Evolutionary conservation across 2,329 filamentous ascomycete species (phyloP).

Genomic region (Penicillium sp.): DNA sequence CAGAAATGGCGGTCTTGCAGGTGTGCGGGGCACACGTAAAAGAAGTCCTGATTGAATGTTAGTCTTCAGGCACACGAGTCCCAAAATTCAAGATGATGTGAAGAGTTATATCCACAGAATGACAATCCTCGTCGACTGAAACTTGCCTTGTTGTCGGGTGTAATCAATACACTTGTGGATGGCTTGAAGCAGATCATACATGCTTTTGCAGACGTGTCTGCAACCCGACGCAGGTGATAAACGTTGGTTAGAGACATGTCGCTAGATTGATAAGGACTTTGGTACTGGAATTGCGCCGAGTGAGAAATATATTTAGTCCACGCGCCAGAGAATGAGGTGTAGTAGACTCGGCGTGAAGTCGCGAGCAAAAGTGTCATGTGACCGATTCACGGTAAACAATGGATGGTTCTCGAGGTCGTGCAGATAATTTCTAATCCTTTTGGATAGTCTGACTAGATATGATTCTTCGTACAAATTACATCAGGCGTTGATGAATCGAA

Average conservation of each 20-base stretch:
- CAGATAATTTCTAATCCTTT: not conserved
- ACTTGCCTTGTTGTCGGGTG: constrained; percentile 75
- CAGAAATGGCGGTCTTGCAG: constrained; percentile 79
- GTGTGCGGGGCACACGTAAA: constrained; percentile 81
- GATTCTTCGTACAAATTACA: no score
- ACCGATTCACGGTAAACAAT: no score
- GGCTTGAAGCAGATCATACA: constrained; percentile 92
- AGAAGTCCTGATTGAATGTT: constrained; percentile 61
- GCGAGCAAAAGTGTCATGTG: constrained; percentile 40
- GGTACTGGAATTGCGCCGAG: no score
- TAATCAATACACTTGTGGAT: constrained; percentile 79
- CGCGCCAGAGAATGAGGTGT: no score
- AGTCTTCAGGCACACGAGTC: not conserved
- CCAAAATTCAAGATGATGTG: not conserved
- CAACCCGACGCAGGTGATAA: constrained; percentile 80
- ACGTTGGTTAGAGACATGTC: constrained; percentile 61
- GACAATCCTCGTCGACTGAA: not conserved
- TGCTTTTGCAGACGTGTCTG: constrained; percentile 71
- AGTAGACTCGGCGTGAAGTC: not conserved
- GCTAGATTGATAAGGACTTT: no score
- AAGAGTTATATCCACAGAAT: not conserved
- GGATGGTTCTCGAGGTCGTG: not conserved
- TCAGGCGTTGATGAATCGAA: no score
- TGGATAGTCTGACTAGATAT: no score
- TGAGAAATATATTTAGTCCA: no score